Percentiles rank a stretch among this genome's conserved stretches.
Evolutionary conservation across 768 basidiomycete genomes (phyloP).

Genomic region (Imleria badia): DNA sequence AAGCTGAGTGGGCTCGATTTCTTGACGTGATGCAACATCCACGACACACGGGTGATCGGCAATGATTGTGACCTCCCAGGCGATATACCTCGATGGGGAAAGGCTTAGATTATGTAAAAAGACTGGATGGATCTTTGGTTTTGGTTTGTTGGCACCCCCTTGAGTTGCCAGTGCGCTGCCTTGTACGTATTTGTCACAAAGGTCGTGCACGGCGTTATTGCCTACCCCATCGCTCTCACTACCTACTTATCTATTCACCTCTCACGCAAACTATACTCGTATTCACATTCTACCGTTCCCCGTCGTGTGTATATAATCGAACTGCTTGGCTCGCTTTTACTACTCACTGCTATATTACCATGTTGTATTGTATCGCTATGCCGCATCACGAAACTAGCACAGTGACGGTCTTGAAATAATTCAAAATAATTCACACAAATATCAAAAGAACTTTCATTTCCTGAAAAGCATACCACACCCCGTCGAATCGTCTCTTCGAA

Average conservation of each 20-base stretch:
- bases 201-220: slow-evolving; percentile 19
- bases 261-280: slow-evolving; percentile 20
- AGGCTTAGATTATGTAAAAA: slow-evolving; percentile 27
- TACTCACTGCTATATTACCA: slow-evolving; percentile 17
- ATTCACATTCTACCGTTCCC: slow-evolving; percentile 17
- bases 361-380: slow-evolving; percentile 23
- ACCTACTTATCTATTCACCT: slow-evolving; percentile 16
- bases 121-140: slow-evolving; percentile 24
- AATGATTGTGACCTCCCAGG: slow-evolving; percentile 13
- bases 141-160: slow-evolving; percentile 17
- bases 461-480: neutral
- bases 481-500: neutral
- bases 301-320: slow-evolving; percentile 14
- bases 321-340: slow-evolving; percentile 2
- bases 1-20: slow-evolving; percentile 70
- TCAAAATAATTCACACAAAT: slow-evolving; percentile 5
- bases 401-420: neutral
- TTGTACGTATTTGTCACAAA: slow-evolving; percentile 29
- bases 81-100: slow-evolving; percentile 12
- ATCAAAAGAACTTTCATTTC: slow-evolving; percentile 14
- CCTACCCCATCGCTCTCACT: neutral
- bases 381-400: neutral
- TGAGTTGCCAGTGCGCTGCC: slow-evolving; percentile 16
- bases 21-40: slow-evolving; percentile 64
- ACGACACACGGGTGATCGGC: slow-evolving; percentile 30